These are phyloP conservation scores for Naganishia onofrii DNA, from an alignment of 768 basidiomycete genomes.

Conservation along the genomic window DNA sequence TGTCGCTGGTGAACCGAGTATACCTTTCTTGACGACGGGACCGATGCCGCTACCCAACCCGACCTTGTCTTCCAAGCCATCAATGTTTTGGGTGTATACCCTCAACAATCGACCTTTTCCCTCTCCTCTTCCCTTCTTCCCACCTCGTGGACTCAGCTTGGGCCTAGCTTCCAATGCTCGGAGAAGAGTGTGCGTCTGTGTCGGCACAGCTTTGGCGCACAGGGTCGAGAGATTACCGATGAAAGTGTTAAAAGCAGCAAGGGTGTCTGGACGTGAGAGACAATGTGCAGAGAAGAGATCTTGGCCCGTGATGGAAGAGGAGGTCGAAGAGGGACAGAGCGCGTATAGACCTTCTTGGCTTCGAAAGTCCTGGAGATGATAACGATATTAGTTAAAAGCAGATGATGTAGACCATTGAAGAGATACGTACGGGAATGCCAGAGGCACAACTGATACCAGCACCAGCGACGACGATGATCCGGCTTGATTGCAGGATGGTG, in stretches of 20 bases:
- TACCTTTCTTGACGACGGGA: not conserved
- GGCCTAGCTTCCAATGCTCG: slow-evolving; percentile 63
- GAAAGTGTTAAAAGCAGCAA: slow-evolving; percentile 89
- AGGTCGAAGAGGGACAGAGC: slow-evolving; percentile 64
- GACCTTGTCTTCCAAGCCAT: slow-evolving; percentile 79
- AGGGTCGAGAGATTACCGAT: slow-evolving; percentile 86
- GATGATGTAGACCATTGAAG: too few species aligned
- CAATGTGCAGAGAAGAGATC: slow-evolving; percentile 92
- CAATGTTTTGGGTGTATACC: slow-evolving; percentile 97
- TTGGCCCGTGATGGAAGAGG: slow-evolving; percentile 67
- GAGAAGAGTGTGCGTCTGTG: slow-evolving; percentile 84
- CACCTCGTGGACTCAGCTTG: slow-evolving; percentile 22
- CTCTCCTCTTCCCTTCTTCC: slow-evolving; percentile 18
- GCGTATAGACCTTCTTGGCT: slow-evolving; percentile 89
- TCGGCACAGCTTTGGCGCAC: slow-evolving; percentile 62
- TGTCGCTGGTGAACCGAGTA: not conserved
- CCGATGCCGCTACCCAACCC: slow-evolving; percentile 57
- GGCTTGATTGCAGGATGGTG: slow-evolving; percentile 20
- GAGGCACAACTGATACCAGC: slow-evolving; percentile 95
- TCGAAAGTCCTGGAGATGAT: slow-evolving; percentile 75
- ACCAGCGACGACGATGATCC: slow-evolving; percentile 82
- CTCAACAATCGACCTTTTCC: slow-evolving; percentile 77
- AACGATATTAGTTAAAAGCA: not conserved
- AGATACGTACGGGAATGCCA: slow-evolving; percentile 82
- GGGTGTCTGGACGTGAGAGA: slow-evolving; percentile 80